Base-by-base conservation (phyloP, 371 early-diverging fungal genomes). In the Mortierella sp. region DNA sequence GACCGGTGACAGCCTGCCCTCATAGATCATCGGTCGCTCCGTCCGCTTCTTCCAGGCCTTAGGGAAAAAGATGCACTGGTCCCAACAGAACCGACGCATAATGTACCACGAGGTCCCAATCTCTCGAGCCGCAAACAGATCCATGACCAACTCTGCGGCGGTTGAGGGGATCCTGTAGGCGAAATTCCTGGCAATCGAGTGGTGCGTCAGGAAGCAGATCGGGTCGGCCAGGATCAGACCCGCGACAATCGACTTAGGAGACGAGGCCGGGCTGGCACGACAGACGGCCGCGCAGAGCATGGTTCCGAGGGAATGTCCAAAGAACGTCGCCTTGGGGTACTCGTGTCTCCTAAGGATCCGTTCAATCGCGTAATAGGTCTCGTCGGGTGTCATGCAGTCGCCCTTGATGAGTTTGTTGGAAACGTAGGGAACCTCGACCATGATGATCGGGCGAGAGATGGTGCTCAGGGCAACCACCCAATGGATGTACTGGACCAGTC, bases 241-340 rank as follows among this genome's bases (percentile, higher is more conserved):
- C 1, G 87, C 88, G 14, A 92, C 87, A 19, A 83, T 79, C 5
- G 90, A 80, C 6, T 91, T 90, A 0, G 89, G 85, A 44, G 70
- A 71, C 48, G 67, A 89, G 74, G 41, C 86, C 68, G 58, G 85
- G 72, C 47, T 89, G 78, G 70, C 91, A 85, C 44, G 91, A 63
- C 45, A 89, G 76, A 92, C 88, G 87, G 61, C 92, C 68, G 47
- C 88, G 67, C 50, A 92, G 78, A 71, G 89, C 86, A 91, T 73
- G 6, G 93, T 91, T 24, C 94, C 94, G 5, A 94, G 79, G 6
- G 93, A 93, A 79, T 94, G 94, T 2, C 89, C 91, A 10, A 93
- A 88, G 79, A 94, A 92, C 10, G 89, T 88, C 11, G 95, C 95
- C 58, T 89, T 87, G 0, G 79, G 40, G 67, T 86, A 90, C 4